A percentile compares a stretch with the other conserved stretches of the same genome.
Evolutionary conservation across 169 alveolate species (phyloP).

Genomic region (Plasmodium gaboni): DNA sequence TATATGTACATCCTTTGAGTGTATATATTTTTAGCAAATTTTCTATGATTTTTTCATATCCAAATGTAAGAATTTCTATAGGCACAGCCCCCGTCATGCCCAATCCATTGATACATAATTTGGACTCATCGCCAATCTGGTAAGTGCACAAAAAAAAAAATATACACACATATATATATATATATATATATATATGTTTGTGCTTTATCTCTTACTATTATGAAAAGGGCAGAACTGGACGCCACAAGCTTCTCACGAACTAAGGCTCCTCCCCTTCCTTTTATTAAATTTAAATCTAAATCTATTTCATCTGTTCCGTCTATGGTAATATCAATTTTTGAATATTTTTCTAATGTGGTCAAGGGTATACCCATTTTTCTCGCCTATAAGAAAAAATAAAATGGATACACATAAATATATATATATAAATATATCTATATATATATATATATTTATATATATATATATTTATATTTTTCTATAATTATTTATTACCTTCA

Average conservation of each 20-base stretch:
- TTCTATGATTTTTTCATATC: constrained; percentile 77
- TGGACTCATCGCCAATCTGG: constrained; percentile 83
- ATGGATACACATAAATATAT: neutral
- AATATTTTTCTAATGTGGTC: constrained; percentile 68
- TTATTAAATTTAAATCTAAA: constrained; percentile 80
- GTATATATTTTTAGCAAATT: constrained; percentile 43
- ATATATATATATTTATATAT: neutral
- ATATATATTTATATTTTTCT: neutral
- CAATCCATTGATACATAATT: constrained; percentile 75
- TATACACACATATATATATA: neutral
- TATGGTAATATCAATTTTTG: constrained; percentile 83
- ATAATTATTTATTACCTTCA: constrained; percentile 69
- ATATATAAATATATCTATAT: neutral
- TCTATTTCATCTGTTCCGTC: constrained; percentile 92
- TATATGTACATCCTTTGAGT: constrained; percentile 61
- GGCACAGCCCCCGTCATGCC: constrained; percentile 80
- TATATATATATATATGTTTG: neutral
- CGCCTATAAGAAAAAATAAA: constrained; percentile 75
- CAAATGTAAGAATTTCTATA: constrained; percentile 82
- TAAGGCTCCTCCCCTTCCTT: constrained; percentile 92
- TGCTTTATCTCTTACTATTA: constrained; percentile 74
- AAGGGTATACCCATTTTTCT: constrained; percentile 83
- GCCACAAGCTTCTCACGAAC: constrained; percentile 89
- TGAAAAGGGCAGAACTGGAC: constrained; percentile 78
- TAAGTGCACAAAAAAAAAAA: neutral